These are phyloP conservation scores for Torulaspora gathmanii DNA, from an alignment of 805 yeast genomes.

Conservation along the genomic window DNA sequence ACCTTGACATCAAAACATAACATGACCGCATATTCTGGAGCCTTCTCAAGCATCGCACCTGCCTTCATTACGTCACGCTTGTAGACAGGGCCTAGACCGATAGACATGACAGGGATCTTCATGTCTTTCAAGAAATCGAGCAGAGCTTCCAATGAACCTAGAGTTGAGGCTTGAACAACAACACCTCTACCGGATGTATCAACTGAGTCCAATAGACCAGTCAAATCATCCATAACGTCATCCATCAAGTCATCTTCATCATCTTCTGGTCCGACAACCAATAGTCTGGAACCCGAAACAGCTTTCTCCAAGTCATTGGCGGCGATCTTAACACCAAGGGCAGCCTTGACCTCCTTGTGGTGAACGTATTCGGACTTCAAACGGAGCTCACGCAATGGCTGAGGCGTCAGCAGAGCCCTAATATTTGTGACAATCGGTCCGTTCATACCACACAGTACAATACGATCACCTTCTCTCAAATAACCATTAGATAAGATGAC, in stretches of 20 bases:
- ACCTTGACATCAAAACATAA: constrained; percentile 95
- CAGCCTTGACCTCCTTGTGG: constrained; percentile 97
- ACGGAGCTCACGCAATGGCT: constrained; percentile 93
- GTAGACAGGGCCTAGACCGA: constrained; percentile 96
- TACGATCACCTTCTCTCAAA: constrained; percentile 88
- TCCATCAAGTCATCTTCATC: constrained; percentile 97
- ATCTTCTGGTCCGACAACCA: constrained; percentile 94
- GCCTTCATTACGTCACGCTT: constrained; percentile 99
- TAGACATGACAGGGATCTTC: constrained; percentile 99
- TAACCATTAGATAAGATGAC: constrained; percentile 97
- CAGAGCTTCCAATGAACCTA: constrained; percentile 96
- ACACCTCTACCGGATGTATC: constrained; percentile 96
- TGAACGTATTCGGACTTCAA: constrained; percentile 95
- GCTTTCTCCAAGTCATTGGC: constrained; percentile 98
- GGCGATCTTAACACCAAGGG: constrained; percentile 96
- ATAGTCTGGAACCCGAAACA: constrained; percentile 94
- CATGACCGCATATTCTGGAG: constrained; percentile 96
- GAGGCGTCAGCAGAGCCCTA: constrained; percentile 95
- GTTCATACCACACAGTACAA: constrained; percentile 94
- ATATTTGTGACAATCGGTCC: constrained; percentile 97
- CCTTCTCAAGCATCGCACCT: constrained; percentile 92
- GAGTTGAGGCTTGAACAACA: constrained; percentile 95
- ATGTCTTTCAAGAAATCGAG: constrained; percentile 94
- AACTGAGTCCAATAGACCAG: constrained; percentile 89
- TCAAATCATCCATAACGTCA: constrained; percentile 97